Evolutionary conservation across 345 rosid genomes (phyloP), one percentile per base, ranked within the genome.

Genomic region (Bretschneidera sinensis): DNA sequence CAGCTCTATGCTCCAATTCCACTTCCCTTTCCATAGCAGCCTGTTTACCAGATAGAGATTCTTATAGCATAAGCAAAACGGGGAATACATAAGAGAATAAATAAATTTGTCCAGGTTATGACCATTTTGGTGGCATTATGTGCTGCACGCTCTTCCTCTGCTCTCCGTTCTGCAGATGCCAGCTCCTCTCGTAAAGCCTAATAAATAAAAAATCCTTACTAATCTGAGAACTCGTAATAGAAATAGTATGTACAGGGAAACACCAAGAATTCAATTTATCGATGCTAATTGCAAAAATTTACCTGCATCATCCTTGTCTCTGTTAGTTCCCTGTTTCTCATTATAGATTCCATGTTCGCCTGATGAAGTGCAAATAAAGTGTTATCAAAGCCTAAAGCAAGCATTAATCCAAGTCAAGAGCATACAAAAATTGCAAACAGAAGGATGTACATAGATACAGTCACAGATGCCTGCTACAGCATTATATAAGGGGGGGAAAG

Each of bases 291-390:
- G 52, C 25, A 71, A 57, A 33, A 59, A 51, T 62, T 54, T 78
- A 95, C 99, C 96, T 95, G 99, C 92, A 95, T 85, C 97, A 95
- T 95, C 79, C 96, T 86, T 10, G 99, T 95, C 86, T 95, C 99
- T 24, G 96, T 81, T 49, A 95, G 61, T 72, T 95, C 99, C 76
- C 99, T 85, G 68, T 86, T 95, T 80, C 99, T 85, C 96, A 95
- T 83, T 18, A 91, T 79, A 66, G 99, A 82, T 59, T 95, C 96
- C 94, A 88, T 86, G 78, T 85, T 92, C 57, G 80, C 96, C 99
- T 91, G 77, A 62, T 28, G 68, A 60, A 61, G 66, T 20, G 51
- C 45, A 60, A 66, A 59, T 16, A 39, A 54, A 60, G 31, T 34
- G 50, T 63, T 55, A 52, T 33, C 39, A 61, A 57, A 55, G 24